These are phyloP conservation scores for Rosa hybrid DNA, from an alignment of 331 rosid species.

Conservation along the genomic window DNA sequence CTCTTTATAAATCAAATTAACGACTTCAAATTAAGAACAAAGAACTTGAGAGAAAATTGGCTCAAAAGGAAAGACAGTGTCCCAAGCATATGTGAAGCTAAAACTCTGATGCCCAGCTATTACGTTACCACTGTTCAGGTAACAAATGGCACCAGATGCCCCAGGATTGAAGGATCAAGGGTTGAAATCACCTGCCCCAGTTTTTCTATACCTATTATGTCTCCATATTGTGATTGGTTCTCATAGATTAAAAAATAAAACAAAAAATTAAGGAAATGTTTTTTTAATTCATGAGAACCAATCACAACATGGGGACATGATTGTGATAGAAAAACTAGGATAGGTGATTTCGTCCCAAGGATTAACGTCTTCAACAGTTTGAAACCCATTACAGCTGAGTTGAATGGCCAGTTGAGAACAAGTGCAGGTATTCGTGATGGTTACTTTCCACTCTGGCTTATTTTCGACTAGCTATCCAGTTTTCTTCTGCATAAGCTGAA, in stretches of 20 bases:
- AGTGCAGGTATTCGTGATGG: neutral
- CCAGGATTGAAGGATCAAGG: slow-evolving; percentile 16
- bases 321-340: no score
- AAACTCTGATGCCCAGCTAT: slow-evolving; percentile 1
- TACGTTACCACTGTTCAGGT: neutral
- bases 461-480: neutral
- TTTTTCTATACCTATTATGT: no score
- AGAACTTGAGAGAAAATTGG: neutral
- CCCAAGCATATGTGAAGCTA: slow-evolving; percentile 33
- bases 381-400: slow-evolving; percentile 21
- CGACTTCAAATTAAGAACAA: neutral
- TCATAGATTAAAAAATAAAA: no score
- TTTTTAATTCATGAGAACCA: no score
- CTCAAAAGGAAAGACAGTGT: slow-evolving; percentile 9
- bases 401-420: slow-evolving; percentile 17
- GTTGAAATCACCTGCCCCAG: no score
- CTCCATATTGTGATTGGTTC: no score
- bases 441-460: slow-evolving; percentile 25
- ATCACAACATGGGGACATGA: no score
- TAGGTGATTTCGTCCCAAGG: neutral
- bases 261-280: no score
- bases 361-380: slow-evolving; percentile 20
- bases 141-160: slow-evolving; percentile 1
- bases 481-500: neutral
- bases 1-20: no score